phyloP scores from a whole-genome alignment of 2,329 filamentous ascomycete species.

The Pseudocercospora crystallina region DNA sequence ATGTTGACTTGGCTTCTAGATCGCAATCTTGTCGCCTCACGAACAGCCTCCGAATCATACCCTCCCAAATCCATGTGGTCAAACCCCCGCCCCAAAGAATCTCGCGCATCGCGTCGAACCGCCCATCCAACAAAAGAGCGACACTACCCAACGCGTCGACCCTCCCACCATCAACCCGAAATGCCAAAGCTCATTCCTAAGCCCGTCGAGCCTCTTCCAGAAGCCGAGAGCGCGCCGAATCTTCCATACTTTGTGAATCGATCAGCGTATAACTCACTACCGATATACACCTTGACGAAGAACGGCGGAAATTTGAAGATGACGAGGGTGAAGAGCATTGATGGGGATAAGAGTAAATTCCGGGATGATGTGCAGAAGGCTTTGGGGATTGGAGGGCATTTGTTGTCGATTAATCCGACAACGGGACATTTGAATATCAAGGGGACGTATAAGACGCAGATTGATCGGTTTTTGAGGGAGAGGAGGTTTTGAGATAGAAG shows the following conservation, averaged over 20 bases:
- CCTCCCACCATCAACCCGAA: slow-evolving; percentile 25
- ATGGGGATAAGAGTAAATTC: slow-evolving; percentile 68
- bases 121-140: slow-evolving; percentile 34
- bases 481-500: slow-evolving; percentile 33
- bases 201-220: slow-evolving; percentile 26
- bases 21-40: slow-evolving; percentile 36
- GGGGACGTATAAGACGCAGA: slow-evolving; percentile 34
- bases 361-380: slow-evolving; percentile 55
- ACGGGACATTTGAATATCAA: slow-evolving; percentile 76
- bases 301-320: slow-evolving; percentile 72
- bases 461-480: slow-evolving; percentile 37
- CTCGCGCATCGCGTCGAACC: slow-evolving; percentile 36
- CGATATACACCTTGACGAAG: slow-evolving; percentile 74
- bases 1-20: slow-evolving; percentile 19
- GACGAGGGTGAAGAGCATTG: slow-evolving; percentile 75
- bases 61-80: slow-evolving; percentile 34
- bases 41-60: slow-evolving; percentile 33
- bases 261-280: slow-evolving; percentile 68
- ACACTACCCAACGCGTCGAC: slow-evolving; percentile 34
- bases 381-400: slow-evolving; percentile 33
- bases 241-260: slow-evolving; percentile 70
- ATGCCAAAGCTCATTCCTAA: slow-evolving; percentile 26
- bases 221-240: slow-evolving; percentile 42
- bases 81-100: slow-evolving; percentile 37
- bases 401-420: slow-evolving; percentile 55